A percentile compares a stretch with the other conserved stretches of the same genome.
Evolutionary conservation across 2,329 filamentous ascomycete species (phyloP).

Genomic region (Pseudogymnoascus destructans): DNA sequence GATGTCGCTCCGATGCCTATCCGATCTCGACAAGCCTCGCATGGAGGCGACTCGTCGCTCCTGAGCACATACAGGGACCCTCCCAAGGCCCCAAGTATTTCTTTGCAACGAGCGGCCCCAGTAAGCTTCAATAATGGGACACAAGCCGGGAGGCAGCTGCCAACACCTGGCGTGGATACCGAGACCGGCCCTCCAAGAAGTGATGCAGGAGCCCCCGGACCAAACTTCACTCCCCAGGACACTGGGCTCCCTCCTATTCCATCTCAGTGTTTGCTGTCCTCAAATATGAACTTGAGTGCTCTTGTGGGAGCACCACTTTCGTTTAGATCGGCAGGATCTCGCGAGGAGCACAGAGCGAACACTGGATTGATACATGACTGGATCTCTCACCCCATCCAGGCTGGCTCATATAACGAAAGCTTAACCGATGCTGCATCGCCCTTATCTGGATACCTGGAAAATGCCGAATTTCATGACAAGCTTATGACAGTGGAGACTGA

Average conservation of each 20-base stretch:
- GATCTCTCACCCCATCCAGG: slow-evolving; percentile 8
- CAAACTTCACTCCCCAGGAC: slow-evolving; percentile 17
- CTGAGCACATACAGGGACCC: background rate
- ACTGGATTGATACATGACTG: slow-evolving; percentile 7
- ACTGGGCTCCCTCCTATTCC: slow-evolving; percentile 26
- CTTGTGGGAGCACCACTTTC: slow-evolving; percentile 20
- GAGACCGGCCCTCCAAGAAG: background rate
- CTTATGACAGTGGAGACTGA: background rate
- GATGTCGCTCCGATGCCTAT: background rate
- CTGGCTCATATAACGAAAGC: slow-evolving; percentile 13
- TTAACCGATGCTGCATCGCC: slow-evolving; percentile 7
- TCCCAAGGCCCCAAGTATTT: background rate
- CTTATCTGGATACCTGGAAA: background rate
- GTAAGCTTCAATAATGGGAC: background rate
- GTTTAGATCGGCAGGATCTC: background rate
- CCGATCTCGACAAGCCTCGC: background rate
- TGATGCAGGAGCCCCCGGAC: slow-evolving; percentile 15
- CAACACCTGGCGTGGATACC: background rate
- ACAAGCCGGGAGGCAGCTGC: background rate
- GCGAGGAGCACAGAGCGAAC: background rate
- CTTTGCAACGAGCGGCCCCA: background rate
- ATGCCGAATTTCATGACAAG: slow-evolving; percentile 1
- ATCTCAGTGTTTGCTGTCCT: slow-evolving; percentile 26
- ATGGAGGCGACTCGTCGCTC: background rate
- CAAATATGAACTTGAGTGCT: slow-evolving; percentile 22